Conservation (phyloP, 495 filamentous ascomycete species). For the Xylaria sp. region DNA sequence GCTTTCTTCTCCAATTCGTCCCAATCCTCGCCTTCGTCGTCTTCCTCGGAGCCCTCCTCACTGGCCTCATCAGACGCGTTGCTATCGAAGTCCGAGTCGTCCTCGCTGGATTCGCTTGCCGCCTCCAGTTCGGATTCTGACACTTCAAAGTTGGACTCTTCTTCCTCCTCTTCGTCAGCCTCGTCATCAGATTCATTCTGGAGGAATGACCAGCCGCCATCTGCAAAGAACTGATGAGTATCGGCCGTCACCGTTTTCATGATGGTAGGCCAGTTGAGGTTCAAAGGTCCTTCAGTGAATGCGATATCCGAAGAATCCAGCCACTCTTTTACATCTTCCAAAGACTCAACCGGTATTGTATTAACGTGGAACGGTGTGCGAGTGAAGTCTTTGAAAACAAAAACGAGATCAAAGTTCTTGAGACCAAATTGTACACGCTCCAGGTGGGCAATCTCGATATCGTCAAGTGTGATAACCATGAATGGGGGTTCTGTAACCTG, state of each 20-base stretch:
- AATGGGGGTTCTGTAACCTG: slow-evolving; percentile 97
- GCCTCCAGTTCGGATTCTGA: slow-evolving; percentile 81
- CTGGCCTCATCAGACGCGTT: slow-evolving; percentile 81
- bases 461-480: slow-evolving; percentile 89
- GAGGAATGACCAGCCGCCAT: slow-evolving; percentile 96
- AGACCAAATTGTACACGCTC: slow-evolving; percentile 98
- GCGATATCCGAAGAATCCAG: slow-evolving; percentile 93
- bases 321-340: slow-evolving; percentile 98
- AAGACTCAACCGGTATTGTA: slow-evolving; percentile 93
- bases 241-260: slow-evolving; percentile 98
- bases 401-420: slow-evolving; percentile 98
- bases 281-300: slow-evolving; percentile 92
- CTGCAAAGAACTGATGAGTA: slow-evolving; percentile 91
- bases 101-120: slow-evolving; percentile 80
- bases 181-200: slow-evolving; percentile 87
- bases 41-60: slow-evolving; percentile 73
- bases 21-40: slow-evolving; percentile 89
- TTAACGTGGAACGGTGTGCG: slow-evolving; percentile 91
- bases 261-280: slow-evolving; percentile 97
- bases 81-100: slow-evolving; percentile 91
- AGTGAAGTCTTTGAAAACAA: slow-evolving; percentile 96
- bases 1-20: slow-evolving; percentile 92
- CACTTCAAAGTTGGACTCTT: slow-evolving; percentile 92
- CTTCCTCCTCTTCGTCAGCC: slow-evolving; percentile 74
- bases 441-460: slow-evolving; percentile 95